These are phyloP conservation scores for Eucalyptus grandis DNA, from an alignment of 345 rosid species.

Conservation along the genomic window DNA sequence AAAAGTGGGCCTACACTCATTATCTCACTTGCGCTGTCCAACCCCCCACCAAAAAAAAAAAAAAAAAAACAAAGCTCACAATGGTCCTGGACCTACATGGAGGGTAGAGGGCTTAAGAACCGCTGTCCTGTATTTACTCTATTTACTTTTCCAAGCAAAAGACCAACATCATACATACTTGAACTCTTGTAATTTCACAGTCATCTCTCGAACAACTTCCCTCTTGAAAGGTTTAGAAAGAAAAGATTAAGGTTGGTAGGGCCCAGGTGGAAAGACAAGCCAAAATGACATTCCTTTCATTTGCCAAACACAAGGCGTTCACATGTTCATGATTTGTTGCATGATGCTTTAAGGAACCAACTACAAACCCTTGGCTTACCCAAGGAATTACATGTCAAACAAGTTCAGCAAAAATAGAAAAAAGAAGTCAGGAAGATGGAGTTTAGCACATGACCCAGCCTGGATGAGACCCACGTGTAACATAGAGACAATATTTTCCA, in stretches of 20 bases:
- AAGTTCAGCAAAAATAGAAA: not conserved
- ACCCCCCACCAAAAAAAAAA: accelerated
- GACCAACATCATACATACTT: not conserved
- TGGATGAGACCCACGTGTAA: not conserved
- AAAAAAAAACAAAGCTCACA: not conserved
- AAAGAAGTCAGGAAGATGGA: not conserved
- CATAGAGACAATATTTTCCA: not conserved
- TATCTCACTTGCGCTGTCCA: not conserved
- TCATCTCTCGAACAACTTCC: not conserved
- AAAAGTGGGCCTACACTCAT: not conserved
- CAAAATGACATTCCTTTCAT: not conserved
- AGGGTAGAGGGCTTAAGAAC: not conserved
- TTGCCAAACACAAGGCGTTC: not conserved
- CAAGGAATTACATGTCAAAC: not conserved
- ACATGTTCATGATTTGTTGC: not conserved
- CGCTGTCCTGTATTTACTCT: not conserved
- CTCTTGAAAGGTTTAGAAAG: not conserved
- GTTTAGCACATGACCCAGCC: not conserved
- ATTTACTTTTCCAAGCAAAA: not conserved
- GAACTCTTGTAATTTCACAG: not conserved
- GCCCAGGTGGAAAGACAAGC: not conserved
- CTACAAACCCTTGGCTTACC: not conserved
- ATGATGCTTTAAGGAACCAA: not conserved
- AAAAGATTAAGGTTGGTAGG: not conserved
- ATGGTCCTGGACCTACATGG: not conserved